Percentiles rank a stretch among this genome's conserved stretches.
Evolutionary conservation across 257 asterid genomes (phyloP).

Genomic region (Cordia subcordata): DNA sequence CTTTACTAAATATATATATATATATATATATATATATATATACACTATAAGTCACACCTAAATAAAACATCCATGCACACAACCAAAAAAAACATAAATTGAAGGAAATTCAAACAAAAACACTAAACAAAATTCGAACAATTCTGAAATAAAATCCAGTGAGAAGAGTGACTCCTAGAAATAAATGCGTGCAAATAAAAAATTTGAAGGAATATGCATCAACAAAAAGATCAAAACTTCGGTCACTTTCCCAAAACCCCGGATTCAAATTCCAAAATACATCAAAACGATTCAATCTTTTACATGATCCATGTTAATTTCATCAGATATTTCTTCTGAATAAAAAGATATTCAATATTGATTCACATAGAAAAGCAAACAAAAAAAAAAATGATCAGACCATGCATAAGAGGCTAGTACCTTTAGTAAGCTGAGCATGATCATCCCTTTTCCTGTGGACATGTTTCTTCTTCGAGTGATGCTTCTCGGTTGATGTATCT

Average conservation of each 20-base stretch:
- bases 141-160: background rate
- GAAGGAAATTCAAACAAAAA: too few relatives aligned
- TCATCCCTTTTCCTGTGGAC: conserved; percentile 26
- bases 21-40: background rate
- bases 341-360: background rate
- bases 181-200: background rate
- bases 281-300: background rate
- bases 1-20: conserved; percentile 6
- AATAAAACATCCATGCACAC: too few relatives aligned
- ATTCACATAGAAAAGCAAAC: background rate
- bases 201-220: background rate
- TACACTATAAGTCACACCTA: too few relatives aligned
- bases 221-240: background rate
- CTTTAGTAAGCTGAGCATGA: conserved; percentile 28
- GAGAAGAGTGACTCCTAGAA: background rate
- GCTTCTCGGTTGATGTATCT: conserved; percentile 42
- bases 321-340: background rate
- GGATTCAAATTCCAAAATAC: conserved; percentile 14
- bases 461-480: conserved; percentile 25
- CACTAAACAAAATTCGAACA: too few relatives aligned
- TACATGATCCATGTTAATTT: conserved; percentile 2
- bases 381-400: conserved; percentile 1
- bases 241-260: conserved; percentile 6
- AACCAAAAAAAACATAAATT: too few relatives aligned
- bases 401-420: conserved; percentile 17